phyloP scores from a whole-genome alignment of 208 protist species.

The Acanthamoeba comandoni region DNA sequence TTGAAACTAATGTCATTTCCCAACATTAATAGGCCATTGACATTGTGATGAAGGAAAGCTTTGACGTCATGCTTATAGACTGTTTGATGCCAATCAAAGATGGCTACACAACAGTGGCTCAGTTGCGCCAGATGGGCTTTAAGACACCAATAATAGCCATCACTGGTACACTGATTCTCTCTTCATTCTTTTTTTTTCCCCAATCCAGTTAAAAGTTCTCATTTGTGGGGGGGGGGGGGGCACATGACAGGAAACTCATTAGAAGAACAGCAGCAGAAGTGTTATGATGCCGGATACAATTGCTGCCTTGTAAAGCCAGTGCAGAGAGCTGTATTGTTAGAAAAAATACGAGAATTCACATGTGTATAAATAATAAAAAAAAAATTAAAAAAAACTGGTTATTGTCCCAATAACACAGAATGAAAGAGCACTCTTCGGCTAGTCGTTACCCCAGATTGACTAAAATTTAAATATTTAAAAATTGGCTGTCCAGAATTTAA shows the following conservation, averaged over 20 bases:
- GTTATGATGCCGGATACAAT: background rate
- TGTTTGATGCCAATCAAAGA: constrained; percentile 41
- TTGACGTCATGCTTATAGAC: constrained; percentile 51
- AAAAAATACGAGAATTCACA: constrained; percentile 14
- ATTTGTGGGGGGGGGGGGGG: no score
- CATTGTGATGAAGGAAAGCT: background rate
- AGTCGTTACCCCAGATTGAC: no score
- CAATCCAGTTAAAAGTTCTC: no score
- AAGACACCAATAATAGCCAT: constrained; percentile 32
- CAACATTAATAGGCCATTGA: constrained; percentile 14
- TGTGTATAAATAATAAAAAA: no score
- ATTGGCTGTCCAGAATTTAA: no score
- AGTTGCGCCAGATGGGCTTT: constrained; percentile 30
- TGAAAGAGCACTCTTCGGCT: no score
- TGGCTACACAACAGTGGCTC: constrained; percentile 10
- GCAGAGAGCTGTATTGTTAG: constrained; percentile 13
- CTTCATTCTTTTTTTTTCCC: no score
- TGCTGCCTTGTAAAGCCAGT: constrained; percentile 44
- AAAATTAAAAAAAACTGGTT: no score
- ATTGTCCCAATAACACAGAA: no score
- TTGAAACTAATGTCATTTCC: background rate
- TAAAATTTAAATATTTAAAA: no score
- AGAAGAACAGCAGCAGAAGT: constrained; percentile 20
- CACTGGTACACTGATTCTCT: no score
- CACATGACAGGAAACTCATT: constrained; percentile 47